Percentiles rank a stretch among this genome's conserved stretches.
Evolutionary conservation across 176 grass and related monocot species (phyloP).

Genomic region (Melocanna baccifera): DNA sequence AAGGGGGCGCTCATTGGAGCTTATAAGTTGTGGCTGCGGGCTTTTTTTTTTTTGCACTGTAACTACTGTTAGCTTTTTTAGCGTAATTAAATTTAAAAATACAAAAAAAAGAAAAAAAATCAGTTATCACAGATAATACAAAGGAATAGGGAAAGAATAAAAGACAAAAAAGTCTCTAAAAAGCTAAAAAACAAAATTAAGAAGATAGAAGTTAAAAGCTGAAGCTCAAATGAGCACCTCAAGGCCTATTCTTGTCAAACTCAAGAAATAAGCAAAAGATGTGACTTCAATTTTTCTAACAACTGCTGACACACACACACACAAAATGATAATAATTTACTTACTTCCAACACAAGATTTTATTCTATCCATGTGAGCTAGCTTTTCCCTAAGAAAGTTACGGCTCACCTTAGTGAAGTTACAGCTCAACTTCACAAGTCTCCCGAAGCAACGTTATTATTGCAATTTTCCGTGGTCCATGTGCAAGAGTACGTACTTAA

Average conservation of each 20-base stretch:
- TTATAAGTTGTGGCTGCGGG: no score
- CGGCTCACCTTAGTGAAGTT: slow-evolving; percentile 16
- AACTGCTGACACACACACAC: background rate
- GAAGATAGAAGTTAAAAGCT: no score
- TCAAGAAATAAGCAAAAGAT: background rate
- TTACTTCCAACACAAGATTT: background rate
- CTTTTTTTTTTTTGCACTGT: no score
- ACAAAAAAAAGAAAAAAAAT: no score
- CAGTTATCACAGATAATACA: no score
- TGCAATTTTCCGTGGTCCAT: background rate
- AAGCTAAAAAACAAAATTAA: no score
- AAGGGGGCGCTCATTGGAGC: no score
- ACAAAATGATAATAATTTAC: background rate
- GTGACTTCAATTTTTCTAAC: background rate
- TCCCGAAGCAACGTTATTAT: background rate
- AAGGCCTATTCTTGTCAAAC: background rate
- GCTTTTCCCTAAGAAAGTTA: background rate
- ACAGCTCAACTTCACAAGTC: background rate
- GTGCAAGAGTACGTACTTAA: background rate
- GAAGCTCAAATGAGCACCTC: no score
- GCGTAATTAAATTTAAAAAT: no score
- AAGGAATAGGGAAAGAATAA: no score
- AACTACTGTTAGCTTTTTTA: no score
- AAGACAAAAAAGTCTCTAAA: no score
- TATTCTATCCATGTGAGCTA: slow-evolving; percentile 14